Base-by-base conservation (phyloP, 1,284 basidiomycete genomes). In the Lignosus rhinocerotis region DNA sequence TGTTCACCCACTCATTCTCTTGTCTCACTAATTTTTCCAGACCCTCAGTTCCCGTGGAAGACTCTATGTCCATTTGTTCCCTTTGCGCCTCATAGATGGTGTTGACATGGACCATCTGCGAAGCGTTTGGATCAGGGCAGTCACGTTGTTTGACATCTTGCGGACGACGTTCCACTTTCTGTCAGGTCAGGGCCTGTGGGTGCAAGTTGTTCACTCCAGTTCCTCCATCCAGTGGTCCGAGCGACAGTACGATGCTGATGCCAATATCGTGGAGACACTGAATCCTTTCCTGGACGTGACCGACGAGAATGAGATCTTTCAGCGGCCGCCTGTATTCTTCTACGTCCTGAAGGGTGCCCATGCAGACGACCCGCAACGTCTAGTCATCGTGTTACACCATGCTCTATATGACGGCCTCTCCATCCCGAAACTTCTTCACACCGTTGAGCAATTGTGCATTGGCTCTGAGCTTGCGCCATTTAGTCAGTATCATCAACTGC, bases 341-440 rank as follows among this genome's bases (percentile, higher is more conserved):
- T 72, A 72, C 61, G 69, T 47, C 32, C 53, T 59, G 19, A 51
- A 57, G 43, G 60, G 43, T 6, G 16, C 39, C 41, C 56, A 62
- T 30, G 42, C 57, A n/a, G 55, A 58, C 16, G 56, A 55, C 6
- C 41, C 57, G 19, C 54, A 62, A 51, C 60, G 61, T 19, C 70
- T 82, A 4, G 72, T 80, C 11, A 63, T 82, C 6, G 71, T 76
- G 38, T 71, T 82, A 68, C 81, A 82, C 59, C 81, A 82, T 64
- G 78, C 80, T 2, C 63, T 82, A n/a, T 82, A 82, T 58, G 80
- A 82, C 58, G 81, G 80, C 6, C 60, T 78, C 12, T 80, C 80
- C 14, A 66, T 82, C 25, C 67, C 68, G 9, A 69, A 65, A 32
- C 69, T 82, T 3, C 64, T 80, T 25, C 62, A 73, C 9, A 55